Evolutionary conservation across 208 protist species (phyloP), one percentile per base, ranked within the genome.

Genomic region (Leptomonas seymouri): DNA sequence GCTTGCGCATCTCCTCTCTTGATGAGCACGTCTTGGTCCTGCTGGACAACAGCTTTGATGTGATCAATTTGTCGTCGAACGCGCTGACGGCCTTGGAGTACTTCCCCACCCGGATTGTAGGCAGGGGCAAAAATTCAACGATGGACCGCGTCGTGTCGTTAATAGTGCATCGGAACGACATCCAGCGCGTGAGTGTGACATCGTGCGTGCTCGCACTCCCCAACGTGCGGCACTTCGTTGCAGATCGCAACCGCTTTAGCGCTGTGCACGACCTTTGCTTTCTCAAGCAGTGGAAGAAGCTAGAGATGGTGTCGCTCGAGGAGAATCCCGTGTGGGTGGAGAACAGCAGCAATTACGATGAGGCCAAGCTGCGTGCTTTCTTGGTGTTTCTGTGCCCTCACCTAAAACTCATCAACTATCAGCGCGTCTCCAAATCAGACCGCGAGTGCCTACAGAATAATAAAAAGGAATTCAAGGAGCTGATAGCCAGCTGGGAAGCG

Each of bases 61-160:
- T 92, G 8, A 31, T 96, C n/a, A 94, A 96, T 57, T 71, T 96
- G 16, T 86, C 86, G 16, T 81, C 84, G 27, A 96, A 96, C 51
- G 83, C 85, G 7, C 65, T 96, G 58, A 84, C 87, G 20, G 69
- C 78, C 27, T 55, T 96, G 16, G 87, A 94, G 66, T 93, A 93
- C 69, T 94, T 96, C 55, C 91, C 89, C 7, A 60, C 51, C 11
- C 62, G 42, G 34, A 66, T 25, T 12, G 54, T 48, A 9, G 30
- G 46, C 28, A 71, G 36, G 18, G 60, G n/a, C 3, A 79, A 75
- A 25, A 59, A 73, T 9, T 50, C 57, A 1, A 56, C 39, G 28
- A 92, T 96, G 82, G 30, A 67, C 41, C 86, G 91, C 0, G 74
- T 96, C 5, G 60, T 76, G 16, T 90, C 87, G 30, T 79, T 96